Evolutionary conservation across 331 rosid species (phyloP), one percentile per base, ranked within the genome.

Genomic region (Ulmus americana): DNA sequence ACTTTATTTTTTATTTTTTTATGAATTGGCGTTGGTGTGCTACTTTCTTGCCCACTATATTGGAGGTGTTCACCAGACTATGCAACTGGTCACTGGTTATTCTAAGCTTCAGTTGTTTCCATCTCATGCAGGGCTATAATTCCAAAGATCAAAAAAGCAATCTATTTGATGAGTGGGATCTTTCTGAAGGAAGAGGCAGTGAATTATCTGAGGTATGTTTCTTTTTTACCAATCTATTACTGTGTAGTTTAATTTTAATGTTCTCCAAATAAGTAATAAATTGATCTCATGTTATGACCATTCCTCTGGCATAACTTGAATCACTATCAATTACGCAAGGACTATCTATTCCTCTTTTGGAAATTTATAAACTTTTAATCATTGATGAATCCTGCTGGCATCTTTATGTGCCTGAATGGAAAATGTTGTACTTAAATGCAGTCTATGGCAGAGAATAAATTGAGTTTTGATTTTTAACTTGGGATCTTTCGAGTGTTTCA

Each of bases 131-230:
- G 99, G 97, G 99, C 8, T 94, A 85, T 76, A 81, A 75, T 74
- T 85, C 99, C 18, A 89, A 94, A 81, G 99, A 94, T 50, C 90
- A 84, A 55, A 90, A 79, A 68, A 86, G 88, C 61, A 79, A 42
- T 72, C 78, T 87, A 54, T 87, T 85, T 78, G 97, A 89, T 62
- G 97, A 94, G 62, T 94, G 98, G 98, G 95, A 94, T 84, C 91
- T 94, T 76, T 87, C 97, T 15, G 98, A 90, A 64, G 75, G 82
- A 39, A 85, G 90, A 70, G 81, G 90, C 14, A 61, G 76, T 52
- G 98, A 92, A 48, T 70, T 79, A 68, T 65, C 95, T 75, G 95
- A 87, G 98, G 98, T 92, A 71, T 59, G 11, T 62, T 70, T 72
- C 55, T 59, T 48, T 62, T 52, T 67, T 59, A 56, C 69, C 15